Percentiles rank a stretch among this genome's conserved stretches.
phyloP scores from a whole-genome alignment of 495 filamentous ascomycete species.

The Daldinia bambusicola region DNA sequence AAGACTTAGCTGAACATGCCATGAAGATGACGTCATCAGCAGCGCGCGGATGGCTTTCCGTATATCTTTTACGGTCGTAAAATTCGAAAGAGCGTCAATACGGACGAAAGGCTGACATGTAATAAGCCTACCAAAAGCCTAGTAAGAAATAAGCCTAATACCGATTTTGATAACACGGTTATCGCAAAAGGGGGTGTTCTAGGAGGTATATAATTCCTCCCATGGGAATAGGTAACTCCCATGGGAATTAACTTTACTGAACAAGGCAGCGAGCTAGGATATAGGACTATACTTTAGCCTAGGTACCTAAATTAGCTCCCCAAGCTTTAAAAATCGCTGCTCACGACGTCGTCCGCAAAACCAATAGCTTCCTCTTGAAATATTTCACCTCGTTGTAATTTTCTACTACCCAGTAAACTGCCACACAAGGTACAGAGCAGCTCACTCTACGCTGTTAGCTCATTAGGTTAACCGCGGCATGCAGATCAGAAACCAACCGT shows the following conservation, averaged over 20 bases:
- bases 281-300: too few relatives aligned
- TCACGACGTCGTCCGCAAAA: not conserved
- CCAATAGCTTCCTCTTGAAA: not conserved
- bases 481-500: constrained; percentile 18
- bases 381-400: constrained; percentile 21
- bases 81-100: not conserved
- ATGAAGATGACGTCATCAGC: constrained; percentile 18
- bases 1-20: not conserved
- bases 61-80: not conserved
- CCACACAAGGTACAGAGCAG: constrained; percentile 9
- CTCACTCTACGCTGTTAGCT: constrained; percentile 22
- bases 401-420: constrained; percentile 9
- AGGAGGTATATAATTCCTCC: too few relatives aligned
- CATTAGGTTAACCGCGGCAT: not conserved
- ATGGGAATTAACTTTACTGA: too few relatives aligned
- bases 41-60: not conserved
- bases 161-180: too few relatives aligned
- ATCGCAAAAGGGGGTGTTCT: not conserved
- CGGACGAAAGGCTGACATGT: too few relatives aligned
- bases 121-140: too few relatives aligned
- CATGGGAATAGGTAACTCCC: too few relatives aligned
- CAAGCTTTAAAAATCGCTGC: not conserved
- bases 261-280: too few relatives aligned
- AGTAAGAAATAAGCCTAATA: too few relatives aligned
- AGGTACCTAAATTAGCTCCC: constrained; percentile 1